Conservation (phyloP, 1,139 yeast species). For the Arxiozyma bovina region DNA sequence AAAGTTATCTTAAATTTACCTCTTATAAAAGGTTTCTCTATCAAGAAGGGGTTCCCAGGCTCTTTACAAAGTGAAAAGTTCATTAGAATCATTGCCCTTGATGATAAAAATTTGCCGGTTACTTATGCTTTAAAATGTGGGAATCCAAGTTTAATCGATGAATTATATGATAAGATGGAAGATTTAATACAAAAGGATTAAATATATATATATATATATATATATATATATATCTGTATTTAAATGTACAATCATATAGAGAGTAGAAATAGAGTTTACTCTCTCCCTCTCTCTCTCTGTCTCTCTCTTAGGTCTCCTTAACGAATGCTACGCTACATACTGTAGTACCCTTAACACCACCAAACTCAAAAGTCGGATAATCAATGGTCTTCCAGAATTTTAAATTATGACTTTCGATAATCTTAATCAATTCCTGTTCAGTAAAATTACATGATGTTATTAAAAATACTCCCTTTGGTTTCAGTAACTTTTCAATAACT, state of each 20-base stretch:
- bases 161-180: slow-evolving; percentile 44
- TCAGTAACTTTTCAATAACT: slow-evolving; percentile 51
- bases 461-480: slow-evolving; percentile 50
- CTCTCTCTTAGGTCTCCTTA: slow-evolving; percentile 20
- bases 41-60: slow-evolving; percentile 75
- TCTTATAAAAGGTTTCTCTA: slow-evolving; percentile 47
- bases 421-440: slow-evolving; percentile 53
- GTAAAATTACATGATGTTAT: slow-evolving; percentile 97
- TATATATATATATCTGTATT: no score
- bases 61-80: slow-evolving; percentile 76
- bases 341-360: slow-evolving; percentile 80
- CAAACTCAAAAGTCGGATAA: slow-evolving; percentile 80
- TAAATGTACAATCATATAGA: neutral
- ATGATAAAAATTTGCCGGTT: slow-evolving; percentile 53
- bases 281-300: no score
- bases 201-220: no score
- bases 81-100: slow-evolving; percentile 54
- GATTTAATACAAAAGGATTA: slow-evolving; percentile 1
- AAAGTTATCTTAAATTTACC: slow-evolving; percentile 76
- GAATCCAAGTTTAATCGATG: slow-evolving; percentile 51
- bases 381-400: slow-evolving; percentile 52
- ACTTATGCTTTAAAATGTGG: slow-evolving; percentile 78
- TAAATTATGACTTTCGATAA: slow-evolving; percentile 41
- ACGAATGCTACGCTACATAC: slow-evolving; percentile 79
- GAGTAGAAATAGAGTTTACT: neutral